phyloP scores from a whole-genome alignment of 495 filamentous ascomycete species.

The Xylaria venustula region DNA sequence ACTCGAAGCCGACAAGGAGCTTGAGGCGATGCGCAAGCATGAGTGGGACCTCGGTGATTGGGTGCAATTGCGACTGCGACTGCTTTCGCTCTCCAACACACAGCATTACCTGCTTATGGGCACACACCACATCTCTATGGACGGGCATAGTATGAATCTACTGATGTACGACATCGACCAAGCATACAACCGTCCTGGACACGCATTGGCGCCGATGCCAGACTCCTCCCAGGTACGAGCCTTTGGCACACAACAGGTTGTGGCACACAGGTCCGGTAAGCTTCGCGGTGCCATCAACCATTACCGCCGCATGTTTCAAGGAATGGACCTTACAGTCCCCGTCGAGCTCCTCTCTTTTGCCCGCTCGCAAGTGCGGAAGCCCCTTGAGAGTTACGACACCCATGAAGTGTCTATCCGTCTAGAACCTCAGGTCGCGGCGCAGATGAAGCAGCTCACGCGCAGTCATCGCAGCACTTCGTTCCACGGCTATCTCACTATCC shows the following conservation, averaged over 20 bases:
- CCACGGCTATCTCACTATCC: constrained; percentile 38
- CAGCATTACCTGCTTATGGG: background rate
- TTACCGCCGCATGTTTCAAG: too few relatives aligned
- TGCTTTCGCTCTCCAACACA: background rate
- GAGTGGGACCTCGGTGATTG: background rate
- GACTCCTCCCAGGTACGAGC: background rate
- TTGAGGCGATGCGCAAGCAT: background rate
- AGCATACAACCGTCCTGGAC: background rate
- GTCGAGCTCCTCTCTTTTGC: background rate
- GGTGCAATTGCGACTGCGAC: background rate
- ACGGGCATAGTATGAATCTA: background rate
- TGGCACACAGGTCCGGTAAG: too few relatives aligned
- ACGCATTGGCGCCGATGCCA: background rate
- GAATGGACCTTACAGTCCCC: background rate
- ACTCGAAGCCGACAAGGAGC: background rate
- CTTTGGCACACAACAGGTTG: too few relatives aligned
- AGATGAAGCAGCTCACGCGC: constrained; percentile 12
- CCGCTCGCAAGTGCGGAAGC: background rate
- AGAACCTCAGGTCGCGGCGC: background rate
- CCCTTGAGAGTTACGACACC: too few relatives aligned
- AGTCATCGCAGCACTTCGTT: constrained; percentile 30
- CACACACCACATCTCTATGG: background rate
- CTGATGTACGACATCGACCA: background rate
- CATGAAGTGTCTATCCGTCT: background rate
- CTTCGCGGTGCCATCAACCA: too few relatives aligned